These are phyloP conservation scores for Loxodes magnus DNA, from an alignment of 73 alveolate species.

Conservation along the genomic window DNA sequence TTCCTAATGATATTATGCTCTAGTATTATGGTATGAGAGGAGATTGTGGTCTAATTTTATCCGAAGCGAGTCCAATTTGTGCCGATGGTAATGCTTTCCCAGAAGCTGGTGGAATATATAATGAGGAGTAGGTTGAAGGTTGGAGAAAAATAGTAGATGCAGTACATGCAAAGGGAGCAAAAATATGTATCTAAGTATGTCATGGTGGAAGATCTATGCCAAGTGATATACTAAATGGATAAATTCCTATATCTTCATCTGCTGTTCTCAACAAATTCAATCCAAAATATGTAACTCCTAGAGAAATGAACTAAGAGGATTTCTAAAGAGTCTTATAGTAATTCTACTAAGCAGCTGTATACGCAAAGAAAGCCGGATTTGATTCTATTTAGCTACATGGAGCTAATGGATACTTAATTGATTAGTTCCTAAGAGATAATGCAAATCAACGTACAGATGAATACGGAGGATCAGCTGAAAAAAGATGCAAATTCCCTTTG, in stretches of 20 bases:
- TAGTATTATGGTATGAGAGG: slow-evolving; percentile 20
- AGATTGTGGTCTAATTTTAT: slow-evolving; percentile 24
- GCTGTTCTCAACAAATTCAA: not conserved
- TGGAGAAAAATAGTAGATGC: slow-evolving; percentile 22
- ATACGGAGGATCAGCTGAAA: slow-evolving; percentile 53
- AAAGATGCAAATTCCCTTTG: slow-evolving; percentile 48
- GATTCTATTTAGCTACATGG: slow-evolving; percentile 66
- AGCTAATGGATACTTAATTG: too few relatives aligned
- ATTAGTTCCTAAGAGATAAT: slow-evolving; percentile 31
- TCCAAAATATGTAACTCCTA: slow-evolving; percentile 11
- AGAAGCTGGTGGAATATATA: too few relatives aligned
- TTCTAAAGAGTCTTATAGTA: slow-evolving; percentile 28
- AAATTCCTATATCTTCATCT: slow-evolving; percentile 6
- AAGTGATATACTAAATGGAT: not conserved
- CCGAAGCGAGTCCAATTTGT: slow-evolving; percentile 21
- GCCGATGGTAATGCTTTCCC: slow-evolving; percentile 12
- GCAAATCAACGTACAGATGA: slow-evolving; percentile 26
- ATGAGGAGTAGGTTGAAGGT: slow-evolving; percentile 24
- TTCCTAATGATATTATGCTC: slow-evolving; percentile 17
- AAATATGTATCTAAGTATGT: slow-evolving; percentile 16
- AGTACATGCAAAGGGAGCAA: too few relatives aligned
- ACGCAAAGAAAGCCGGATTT: too few relatives aligned
- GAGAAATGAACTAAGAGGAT: slow-evolving; percentile 19
- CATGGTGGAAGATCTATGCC: slow-evolving; percentile 21
- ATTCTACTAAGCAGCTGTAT: slow-evolving; percentile 55